A percentile compares a stretch with the other conserved stretches of the same genome.
These are phyloP conservation scores for Heritiera littoralis DNA, from an alignment of 345 rosid species.

Conservation along the genomic window DNA sequence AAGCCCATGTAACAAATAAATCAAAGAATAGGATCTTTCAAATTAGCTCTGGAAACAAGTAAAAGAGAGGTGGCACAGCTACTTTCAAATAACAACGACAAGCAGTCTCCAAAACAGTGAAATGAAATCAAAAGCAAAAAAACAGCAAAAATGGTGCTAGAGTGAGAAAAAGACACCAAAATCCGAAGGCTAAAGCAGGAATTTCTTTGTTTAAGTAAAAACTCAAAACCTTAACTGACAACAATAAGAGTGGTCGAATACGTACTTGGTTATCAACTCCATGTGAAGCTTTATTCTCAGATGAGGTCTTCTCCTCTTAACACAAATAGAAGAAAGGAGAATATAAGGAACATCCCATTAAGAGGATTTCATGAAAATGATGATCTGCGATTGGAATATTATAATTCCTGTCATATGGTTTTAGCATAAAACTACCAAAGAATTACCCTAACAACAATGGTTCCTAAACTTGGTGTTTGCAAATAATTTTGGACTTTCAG, in stretches of 20 bases:
- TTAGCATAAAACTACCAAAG: not conserved
- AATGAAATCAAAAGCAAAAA: not conserved
- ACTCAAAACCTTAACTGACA: not conserved
- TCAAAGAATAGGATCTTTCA: not conserved
- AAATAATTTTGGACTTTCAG: not conserved
- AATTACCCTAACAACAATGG: not conserved
- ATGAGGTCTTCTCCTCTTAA: conserved; percentile 38
- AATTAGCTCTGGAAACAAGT: not conserved
- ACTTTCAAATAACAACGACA: not conserved
- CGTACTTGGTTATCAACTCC: conserved; percentile 52
- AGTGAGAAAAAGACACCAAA: not conserved
- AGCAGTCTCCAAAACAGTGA: not conserved
- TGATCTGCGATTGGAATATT: not conserved
- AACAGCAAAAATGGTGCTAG: not conserved
- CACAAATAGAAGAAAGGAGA: conserved; percentile 15
- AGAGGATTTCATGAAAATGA: not conserved
- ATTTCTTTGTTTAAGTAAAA: not conserved
- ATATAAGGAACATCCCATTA: conserved; percentile 20
- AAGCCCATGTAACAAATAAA: not conserved
- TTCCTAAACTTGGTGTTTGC: not conserved
- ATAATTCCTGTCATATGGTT: not conserved
- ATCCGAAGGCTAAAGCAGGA: not conserved
- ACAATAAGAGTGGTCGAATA: not conserved
- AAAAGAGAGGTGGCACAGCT: not conserved
- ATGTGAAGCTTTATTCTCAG: conserved; percentile 24